Base-by-base conservation (phyloP, 1,284 basidiomycete genomes). In the Austroboletus niveus region DNA sequence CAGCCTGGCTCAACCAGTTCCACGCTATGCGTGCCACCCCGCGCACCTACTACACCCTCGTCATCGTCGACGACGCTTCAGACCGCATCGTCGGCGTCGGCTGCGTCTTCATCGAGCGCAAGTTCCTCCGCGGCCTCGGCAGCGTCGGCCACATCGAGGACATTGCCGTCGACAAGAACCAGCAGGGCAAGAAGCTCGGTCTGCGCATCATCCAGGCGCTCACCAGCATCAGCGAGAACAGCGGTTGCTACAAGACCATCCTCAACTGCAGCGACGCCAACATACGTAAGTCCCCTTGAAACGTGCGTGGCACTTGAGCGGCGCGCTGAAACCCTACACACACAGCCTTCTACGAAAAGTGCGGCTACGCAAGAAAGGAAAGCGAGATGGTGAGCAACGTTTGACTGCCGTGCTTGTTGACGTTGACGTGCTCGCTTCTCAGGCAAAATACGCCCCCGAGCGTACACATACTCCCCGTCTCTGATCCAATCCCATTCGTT, bases 131-230 rank as follows among this genome's bases (percentile, higher is more conserved):
- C 24, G 82, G 80, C 8, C 75, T 89, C 15, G 92, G 92, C 20
- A 76, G 79, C 51, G 91, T 93, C 9, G 96, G 94, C 0, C 96
- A 99, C 68, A 96, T 99, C 56, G 96, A 99, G 72, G 96, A 99
- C 68, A 98, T 99, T 58, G 94, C 93, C 2, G 95, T 98, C 4
- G 87, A 92, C 71, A 85, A 87, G 70, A 76, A 73, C 42, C 84
- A 87, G 69, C 93, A 97, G 74, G 96, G 96, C 39, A 91, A 89
- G 73, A 91, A 90, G 64, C 79, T 99, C 31, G 96, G 96, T 0
- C 74, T 92, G 70, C 79, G 86, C 58, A 79, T 98, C 61, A 96
- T 99, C 66, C 81, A 92, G 59, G 85, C 89, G 5, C 78, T 98
- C 60, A 90, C 89, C 15, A 74, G 78, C 57, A 84, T 95, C 67